A percentile compares a stretch with the other conserved stretches of the same genome.
These are phyloP conservation scores for Aspergillus transmontanensis DNA, from an alignment of 2,329 filamentous ascomycete genomes.

Conservation along the genomic window DNA sequence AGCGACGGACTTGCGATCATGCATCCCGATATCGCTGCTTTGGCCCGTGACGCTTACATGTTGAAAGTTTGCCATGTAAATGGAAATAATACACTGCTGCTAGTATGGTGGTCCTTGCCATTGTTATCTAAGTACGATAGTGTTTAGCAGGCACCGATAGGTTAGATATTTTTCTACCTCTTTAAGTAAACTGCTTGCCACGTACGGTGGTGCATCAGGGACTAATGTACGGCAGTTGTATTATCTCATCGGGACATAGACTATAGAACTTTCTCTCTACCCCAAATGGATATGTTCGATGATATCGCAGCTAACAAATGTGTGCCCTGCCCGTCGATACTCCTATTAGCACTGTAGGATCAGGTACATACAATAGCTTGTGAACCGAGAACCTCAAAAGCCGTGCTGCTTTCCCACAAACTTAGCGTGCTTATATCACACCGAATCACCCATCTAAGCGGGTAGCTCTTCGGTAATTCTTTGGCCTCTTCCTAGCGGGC, in stretches of 20 bases:
- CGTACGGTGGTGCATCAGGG: not conserved
- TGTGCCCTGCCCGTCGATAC: not conserved
- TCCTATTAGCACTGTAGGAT: not conserved
- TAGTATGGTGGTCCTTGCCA: not conserved
- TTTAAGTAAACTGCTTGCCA: not conserved
- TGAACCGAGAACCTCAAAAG: not conserved
- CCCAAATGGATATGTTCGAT: not conserved
- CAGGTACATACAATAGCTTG: not conserved
- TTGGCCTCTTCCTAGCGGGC: slow-evolving; percentile 29
- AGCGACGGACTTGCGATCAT: not conserved
- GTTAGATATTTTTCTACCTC: not conserved
- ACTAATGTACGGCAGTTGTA: not conserved
- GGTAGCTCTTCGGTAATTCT: slow-evolving; percentile 18
- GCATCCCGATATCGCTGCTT: not conserved
- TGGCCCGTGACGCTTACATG: not conserved
- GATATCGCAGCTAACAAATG: not conserved
- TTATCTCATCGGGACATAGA: not conserved
- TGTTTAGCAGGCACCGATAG: not conserved
- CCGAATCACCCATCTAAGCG: not conserved
- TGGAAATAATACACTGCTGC: not conserved
- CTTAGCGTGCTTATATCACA: not conserved
- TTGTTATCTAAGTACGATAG: not conserved
- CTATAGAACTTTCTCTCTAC: not conserved
- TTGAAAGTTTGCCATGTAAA: not conserved
- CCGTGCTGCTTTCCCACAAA: not conserved